Evolutionary conservation across 2,329 filamentous ascomycete species (phyloP).

Genomic region (Fusarium papillatum): DNA sequence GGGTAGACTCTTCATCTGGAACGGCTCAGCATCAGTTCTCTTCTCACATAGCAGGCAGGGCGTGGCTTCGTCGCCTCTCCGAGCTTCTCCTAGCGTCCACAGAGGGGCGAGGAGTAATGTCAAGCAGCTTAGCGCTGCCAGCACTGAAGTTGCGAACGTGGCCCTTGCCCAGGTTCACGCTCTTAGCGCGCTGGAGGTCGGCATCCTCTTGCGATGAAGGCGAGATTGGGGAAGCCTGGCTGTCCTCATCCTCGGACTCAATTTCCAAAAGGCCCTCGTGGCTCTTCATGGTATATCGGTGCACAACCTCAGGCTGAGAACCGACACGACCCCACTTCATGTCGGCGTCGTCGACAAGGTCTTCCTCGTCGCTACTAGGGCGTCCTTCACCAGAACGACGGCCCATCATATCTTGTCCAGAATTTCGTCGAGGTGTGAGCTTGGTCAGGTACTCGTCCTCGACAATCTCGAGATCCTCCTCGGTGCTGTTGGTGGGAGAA

Average conservation of each 20-base stretch:
- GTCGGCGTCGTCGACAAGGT: conserved; percentile 56
- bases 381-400: conserved; percentile 65
- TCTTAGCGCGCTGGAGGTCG: conserved; percentile 74
- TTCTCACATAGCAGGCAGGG: conserved; percentile 31
- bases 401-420: conserved; percentile 45
- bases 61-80: conserved; percentile 45
- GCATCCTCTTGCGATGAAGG: conserved; percentile 50
- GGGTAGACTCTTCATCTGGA: conserved; percentile 41
- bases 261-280: conserved; percentile 64
- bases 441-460: conserved; percentile 83
- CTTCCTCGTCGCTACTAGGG: conserved; percentile 72
- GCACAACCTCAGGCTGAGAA: conserved; percentile 69
- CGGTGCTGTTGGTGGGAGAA: conserved; percentile 58
- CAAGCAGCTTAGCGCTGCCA: conserved; percentile 81
- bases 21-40: conserved; percentile 28
- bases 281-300: conserved; percentile 66
- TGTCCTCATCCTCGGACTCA: conserved; percentile 51
- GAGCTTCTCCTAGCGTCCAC: conserved; percentile 60
- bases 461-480: conserved; percentile 72
- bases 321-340: conserved; percentile 67
- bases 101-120: conserved; percentile 71
- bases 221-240: conserved; percentile 45
- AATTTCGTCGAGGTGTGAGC: conserved; percentile 47
- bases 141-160: conserved; percentile 82
- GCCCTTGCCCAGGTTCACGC: conserved; percentile 74